A percentile compares a stretch with the other conserved stretches of the same genome.
Evolutionary conservation across 768 basidiomycete genomes (phyloP).

Genomic region (Phaffia tasmanica): DNA sequence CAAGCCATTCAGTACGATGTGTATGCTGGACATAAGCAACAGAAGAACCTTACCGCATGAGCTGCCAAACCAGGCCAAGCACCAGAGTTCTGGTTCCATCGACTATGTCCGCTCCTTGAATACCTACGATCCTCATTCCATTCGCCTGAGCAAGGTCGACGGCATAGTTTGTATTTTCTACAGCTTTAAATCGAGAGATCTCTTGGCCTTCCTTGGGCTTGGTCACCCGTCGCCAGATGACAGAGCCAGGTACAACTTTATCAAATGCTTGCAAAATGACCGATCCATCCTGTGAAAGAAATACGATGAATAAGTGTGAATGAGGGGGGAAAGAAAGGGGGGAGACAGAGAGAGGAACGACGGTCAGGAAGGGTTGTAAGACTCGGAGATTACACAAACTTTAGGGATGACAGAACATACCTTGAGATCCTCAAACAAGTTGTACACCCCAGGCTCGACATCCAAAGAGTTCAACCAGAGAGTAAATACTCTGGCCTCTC

Average conservation of each 20-base stretch:
- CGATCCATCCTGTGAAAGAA: constrained; percentile 50
- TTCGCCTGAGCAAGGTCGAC: constrained; percentile 88
- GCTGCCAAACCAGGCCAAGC: constrained; percentile 92
- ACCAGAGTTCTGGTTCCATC: constrained; percentile 87
- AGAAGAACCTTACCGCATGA: constrained; percentile 60
- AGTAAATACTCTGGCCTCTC: constrained; percentile 94
- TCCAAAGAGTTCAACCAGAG: constrained; percentile 96
- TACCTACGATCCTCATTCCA: constrained; percentile 89
- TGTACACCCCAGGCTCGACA: constrained; percentile 91
- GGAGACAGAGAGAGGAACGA: not conserved
- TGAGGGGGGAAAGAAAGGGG: not conserved
- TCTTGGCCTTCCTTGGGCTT: constrained; percentile 75
- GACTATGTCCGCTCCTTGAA: constrained; percentile 94
- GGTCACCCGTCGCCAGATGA: constrained; percentile 90
- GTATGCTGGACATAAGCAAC: not conserved
- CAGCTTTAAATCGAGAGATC: constrained; percentile 88
- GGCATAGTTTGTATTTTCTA: constrained; percentile 95
- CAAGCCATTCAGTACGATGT: no score
- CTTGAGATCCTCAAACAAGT: constrained; percentile 89
- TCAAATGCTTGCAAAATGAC: constrained; percentile 92
- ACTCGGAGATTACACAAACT: not conserved
- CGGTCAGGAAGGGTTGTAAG: not conserved
- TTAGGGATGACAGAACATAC: constrained; percentile 36
- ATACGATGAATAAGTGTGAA: not conserved
- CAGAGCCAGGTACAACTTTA: constrained; percentile 81